Percentiles rank a stretch among this genome's conserved stretches.
Evolutionary conservation across 2,329 filamentous ascomycete genomes (phyloP).

Genomic region (Aspergillus uvarum): DNA sequence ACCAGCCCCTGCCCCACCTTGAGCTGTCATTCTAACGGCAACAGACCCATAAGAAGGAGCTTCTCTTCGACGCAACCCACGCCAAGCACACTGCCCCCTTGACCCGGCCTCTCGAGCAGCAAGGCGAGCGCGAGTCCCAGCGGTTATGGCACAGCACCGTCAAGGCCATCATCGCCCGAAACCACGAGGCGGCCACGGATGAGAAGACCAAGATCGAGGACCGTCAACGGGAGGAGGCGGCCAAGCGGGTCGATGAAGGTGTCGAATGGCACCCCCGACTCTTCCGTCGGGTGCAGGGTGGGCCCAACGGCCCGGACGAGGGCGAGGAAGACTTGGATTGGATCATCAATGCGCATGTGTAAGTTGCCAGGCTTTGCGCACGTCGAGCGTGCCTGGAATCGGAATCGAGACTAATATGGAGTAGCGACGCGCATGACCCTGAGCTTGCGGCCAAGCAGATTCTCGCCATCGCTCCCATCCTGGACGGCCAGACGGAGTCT

Average conservation of each 20-base stretch:
- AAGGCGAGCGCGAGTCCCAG: constrained; percentile 87
- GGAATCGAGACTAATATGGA: constrained; percentile 6
- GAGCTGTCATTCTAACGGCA: constrained; percentile 11
- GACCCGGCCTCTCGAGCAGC: constrained; percentile 77
- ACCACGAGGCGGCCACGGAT: constrained; percentile 86
- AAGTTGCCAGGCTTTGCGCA: constrained; percentile 31
- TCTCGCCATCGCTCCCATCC: constrained; percentile 77
- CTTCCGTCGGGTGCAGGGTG: constrained; percentile 73
- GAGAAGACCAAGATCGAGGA: constrained; percentile 98
- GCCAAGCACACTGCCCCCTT: constrained; percentile 73
- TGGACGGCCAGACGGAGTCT: constrained; percentile 68
- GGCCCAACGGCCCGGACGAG: constrained; percentile 69
- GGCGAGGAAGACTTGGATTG: constrained; percentile 90
- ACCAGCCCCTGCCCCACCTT: neutral
- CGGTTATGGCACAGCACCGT: constrained; percentile 80
- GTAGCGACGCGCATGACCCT: constrained; percentile 63
- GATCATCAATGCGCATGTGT: constrained; percentile 90
- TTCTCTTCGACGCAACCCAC: constrained; percentile 82
- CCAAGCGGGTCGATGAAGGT: constrained; percentile 72
- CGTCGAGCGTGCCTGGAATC: constrained; percentile 5
- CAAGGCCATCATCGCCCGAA: constrained; percentile 75
- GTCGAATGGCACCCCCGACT: constrained; percentile 85
- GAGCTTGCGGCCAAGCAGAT: constrained; percentile 77
- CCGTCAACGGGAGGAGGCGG: constrained; percentile 83
- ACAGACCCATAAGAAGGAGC: constrained; percentile 82